phyloP scores from a whole-genome alignment of 805 yeast genomes.

The Saturnispora ahearnii region DNA sequence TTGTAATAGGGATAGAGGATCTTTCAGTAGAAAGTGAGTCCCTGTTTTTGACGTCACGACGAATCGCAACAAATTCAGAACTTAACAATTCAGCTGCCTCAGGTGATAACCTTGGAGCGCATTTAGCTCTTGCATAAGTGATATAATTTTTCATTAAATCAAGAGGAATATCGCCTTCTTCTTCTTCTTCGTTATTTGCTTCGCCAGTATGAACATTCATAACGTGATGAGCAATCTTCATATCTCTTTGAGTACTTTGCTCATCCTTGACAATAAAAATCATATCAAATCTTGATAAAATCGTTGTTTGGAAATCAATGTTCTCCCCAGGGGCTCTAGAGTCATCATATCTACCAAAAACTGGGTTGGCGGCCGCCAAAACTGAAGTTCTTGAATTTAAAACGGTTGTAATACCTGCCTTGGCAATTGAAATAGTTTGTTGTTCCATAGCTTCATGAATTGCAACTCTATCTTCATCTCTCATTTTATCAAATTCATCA shows the following conservation, averaged over 20 bases:
- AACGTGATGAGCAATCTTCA: conserved; percentile 88
- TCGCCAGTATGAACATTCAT: conserved; percentile 90
- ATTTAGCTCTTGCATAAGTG: conserved; percentile 77
- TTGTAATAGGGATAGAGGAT: conserved; percentile 93
- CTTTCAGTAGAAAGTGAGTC: conserved; percentile 80
- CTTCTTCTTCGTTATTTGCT: conserved; percentile 28
- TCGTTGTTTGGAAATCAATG: conserved; percentile 94
- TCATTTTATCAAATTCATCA: conserved; percentile 98
- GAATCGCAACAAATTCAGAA: conserved; percentile 84
- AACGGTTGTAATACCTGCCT: conserved; percentile 97
- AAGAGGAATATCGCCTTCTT: conserved; percentile 80
- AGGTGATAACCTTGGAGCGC: conserved; percentile 86
- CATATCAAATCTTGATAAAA: conserved; percentile 97
- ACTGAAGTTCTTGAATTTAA: conserved; percentile 94
- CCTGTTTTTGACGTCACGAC: conserved; percentile 71
- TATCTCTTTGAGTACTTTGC: conserved; percentile 78
- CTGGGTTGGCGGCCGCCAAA: conserved; percentile 96
- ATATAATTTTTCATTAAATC: conserved; percentile 87
- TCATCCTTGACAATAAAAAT: conserved; percentile 95
- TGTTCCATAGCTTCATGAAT: conserved; percentile 99
- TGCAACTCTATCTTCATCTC: conserved; percentile 98
- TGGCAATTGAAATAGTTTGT: conserved; percentile 96
- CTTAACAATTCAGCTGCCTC: conserved; percentile 87
- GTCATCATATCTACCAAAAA: conserved; percentile 94
- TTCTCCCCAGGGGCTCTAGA: conserved; percentile 95